phyloP scores from a whole-genome alignment of 345 rosid species.

The Gynandropsis gynandra region DNA sequence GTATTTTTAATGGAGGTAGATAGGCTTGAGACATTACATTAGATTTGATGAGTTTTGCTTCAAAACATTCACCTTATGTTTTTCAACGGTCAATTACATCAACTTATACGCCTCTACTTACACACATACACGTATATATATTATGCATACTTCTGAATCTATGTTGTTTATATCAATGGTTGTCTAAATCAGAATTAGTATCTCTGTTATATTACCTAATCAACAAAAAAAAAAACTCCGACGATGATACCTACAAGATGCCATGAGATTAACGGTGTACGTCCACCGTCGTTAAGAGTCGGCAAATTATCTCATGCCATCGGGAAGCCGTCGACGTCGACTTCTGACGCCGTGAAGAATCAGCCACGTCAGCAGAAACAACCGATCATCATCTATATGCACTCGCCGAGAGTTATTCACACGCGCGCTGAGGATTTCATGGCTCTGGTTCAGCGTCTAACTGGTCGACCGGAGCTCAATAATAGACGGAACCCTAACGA shows the following conservation, averaged over 20 bases:
- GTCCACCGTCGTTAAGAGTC: constrained; percentile 36
- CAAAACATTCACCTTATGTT: neutral
- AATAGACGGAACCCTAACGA: constrained; percentile 17
- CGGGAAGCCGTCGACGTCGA: too few species aligned
- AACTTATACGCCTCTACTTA: neutral
- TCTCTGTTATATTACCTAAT: too few species aligned
- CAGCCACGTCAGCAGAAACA: too few species aligned
- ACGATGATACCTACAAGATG: constrained; percentile 37
- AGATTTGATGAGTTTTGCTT: constrained; percentile 49
- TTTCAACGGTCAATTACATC: neutral
- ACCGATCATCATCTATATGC: constrained; percentile 58
- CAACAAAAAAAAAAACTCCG: too few species aligned
- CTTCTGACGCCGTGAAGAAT: too few species aligned
- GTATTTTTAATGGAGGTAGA: too few species aligned
- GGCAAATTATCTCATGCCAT: too few species aligned
- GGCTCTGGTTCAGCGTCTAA: constrained; percentile 75
- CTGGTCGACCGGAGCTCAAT: constrained; percentile 45
- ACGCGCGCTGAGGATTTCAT: constrained; percentile 70
- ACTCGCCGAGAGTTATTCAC: constrained; percentile 71
- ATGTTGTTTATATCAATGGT: too few species aligned
- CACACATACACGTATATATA: neutral
- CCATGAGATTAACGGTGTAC: constrained; percentile 28
- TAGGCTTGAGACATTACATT: too few species aligned
- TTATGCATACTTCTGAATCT: too few species aligned
- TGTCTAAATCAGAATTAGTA: too few species aligned